A percentile compares a stretch with the other conserved stretches of the same genome.
phyloP scores from a whole-genome alignment of 139 green algal species.

The Yamagishiella unicocca region DNA sequence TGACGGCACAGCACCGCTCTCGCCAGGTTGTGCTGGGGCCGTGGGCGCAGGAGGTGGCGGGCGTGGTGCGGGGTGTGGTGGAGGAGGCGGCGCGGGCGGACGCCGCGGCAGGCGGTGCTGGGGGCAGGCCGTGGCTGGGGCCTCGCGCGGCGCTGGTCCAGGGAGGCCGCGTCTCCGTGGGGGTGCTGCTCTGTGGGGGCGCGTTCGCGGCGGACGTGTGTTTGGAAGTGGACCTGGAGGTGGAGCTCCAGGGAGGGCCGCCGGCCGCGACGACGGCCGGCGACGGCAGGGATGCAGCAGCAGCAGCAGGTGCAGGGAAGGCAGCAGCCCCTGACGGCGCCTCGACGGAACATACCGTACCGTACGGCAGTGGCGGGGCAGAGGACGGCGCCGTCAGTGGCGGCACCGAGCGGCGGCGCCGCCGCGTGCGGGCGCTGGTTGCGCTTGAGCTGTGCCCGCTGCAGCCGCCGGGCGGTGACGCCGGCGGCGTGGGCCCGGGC shows the following conservation, averaged over 20 bases:
- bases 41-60: conserved; percentile 2
- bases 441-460: conserved; percentile 21
- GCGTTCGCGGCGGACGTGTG: background rate
- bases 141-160: background rate
- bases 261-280: no score
- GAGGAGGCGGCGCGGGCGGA: background rate
- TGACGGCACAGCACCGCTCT: background rate
- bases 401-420: no score
- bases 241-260: no score
- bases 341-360: no score
- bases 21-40: background rate
- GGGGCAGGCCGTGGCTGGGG: background rate
- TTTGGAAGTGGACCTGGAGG: conserved; percentile 18
- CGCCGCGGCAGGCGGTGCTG: background rate
- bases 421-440: no score
- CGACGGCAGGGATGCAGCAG: no score
- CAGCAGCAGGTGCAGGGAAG: no score
- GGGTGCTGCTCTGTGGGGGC: background rate
- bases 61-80: background rate
- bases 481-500: background rate
- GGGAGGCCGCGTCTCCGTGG: background rate
- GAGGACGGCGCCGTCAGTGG: no score
- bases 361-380: no score
- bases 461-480: background rate
- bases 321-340: no score